phyloP scores from a whole-genome alignment of 495 filamentous ascomycete species.

The Tuber brumale region DNA sequence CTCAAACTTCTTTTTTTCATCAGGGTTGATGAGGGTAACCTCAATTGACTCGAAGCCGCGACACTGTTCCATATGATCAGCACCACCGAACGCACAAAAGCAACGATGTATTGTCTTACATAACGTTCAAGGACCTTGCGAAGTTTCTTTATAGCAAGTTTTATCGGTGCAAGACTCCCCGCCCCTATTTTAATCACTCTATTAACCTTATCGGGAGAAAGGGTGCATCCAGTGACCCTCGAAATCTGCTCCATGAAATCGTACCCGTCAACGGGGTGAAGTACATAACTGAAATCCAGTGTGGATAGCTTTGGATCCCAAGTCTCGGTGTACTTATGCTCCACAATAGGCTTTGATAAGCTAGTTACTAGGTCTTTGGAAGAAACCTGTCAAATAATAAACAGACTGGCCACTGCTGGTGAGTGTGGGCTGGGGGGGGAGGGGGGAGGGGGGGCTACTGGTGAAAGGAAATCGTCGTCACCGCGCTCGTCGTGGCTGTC shows the following conservation, averaged over 20 bases:
- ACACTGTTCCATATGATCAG: constrained; percentile 15
- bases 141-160: constrained; percentile 29
- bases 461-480: not conserved
- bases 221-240: constrained; percentile 28
- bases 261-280: constrained; percentile 26
- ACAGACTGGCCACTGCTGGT: not conserved
- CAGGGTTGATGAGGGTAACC: constrained; percentile 26
- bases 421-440: too few species aligned
- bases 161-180: constrained; percentile 16
- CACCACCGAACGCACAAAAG: not conserved
- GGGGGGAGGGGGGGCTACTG: not conserved
- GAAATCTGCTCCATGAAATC: constrained; percentile 26
- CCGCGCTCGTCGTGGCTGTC: constrained; percentile 3
- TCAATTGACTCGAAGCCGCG: constrained; percentile 30
- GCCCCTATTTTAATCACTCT: constrained; percentile 35
- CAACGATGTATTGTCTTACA: constrained; percentile 10
- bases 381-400: constrained; percentile 18
- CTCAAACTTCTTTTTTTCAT: constrained; percentile 35
- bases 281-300: constrained; percentile 30
- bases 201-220: constrained; percentile 26
- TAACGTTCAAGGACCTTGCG: constrained; percentile 37
- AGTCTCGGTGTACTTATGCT: constrained; percentile 20
- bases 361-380: constrained; percentile 21
- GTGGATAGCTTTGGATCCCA: constrained; percentile 29
- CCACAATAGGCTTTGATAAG: constrained; percentile 13